Base-by-base conservation (phyloP, 441 rosid genomes). In the Melastoma candidum region DNA sequence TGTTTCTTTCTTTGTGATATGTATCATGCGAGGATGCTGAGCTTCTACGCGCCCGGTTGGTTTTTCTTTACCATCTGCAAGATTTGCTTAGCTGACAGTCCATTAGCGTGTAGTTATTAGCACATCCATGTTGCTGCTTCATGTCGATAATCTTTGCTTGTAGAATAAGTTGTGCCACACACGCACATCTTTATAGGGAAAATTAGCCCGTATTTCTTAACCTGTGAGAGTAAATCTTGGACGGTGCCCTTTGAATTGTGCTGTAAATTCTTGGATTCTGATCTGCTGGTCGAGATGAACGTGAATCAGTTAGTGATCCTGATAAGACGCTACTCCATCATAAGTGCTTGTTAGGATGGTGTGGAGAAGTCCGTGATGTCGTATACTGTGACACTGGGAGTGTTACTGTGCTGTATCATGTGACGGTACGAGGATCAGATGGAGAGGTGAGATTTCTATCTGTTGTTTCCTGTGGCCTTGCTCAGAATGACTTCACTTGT, bases 341-440 rank as follows among this genome's bases (percentile, higher is more conserved):
- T n/a, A 13, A 14, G 22, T 41, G 47, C 48, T 12, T 44, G 36
- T 17, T 80, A 89, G 97, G 95, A 63, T 92, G 98, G 98, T 88
- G 98, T 52, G 98, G 98, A 61, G 98, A 92, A 72, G 83, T 92
- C 53, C 88, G 97, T 1, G 98, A 92, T 72, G 97, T 88, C 48
- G 84, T 92, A 56, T 92, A 85, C 67, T 76, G 94, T 1, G 92
- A 88, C 53, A 85, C 81, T 65, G 94, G 92, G 61, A 79, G 78
- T 51, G 90, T 92, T 54, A 85, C 98, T 0, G 95, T 92, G 55
- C 94, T 88, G 3, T 92, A 85, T 71, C 97, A 95, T 54, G 86
- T 92, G 67, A 88, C 97, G 27, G 72, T 92, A 50, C 81, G 94
- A 58, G 97, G 94, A 69, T 88, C 95, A 12, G 97, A 92, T 68